A percentile compares a stretch with the other conserved stretches of the same genome.
Conservation (phyloP, 2,329 filamentous ascomycete species). For the Cercospora zeae-maydis region DNA sequence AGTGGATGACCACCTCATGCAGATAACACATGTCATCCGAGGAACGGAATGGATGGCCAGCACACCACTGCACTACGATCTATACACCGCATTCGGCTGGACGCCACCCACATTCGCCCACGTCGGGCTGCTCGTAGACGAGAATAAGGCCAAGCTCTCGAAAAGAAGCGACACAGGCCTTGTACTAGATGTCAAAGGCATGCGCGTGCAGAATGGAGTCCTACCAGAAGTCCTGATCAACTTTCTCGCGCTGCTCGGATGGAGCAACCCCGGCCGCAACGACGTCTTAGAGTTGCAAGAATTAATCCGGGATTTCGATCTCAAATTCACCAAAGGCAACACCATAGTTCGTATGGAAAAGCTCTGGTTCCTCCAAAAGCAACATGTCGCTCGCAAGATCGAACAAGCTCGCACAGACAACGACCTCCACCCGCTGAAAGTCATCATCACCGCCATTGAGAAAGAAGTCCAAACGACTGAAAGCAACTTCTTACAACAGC, state of each 20-base stretch:
- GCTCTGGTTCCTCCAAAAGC: conserved; percentile 72
- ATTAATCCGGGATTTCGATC: conserved; percentile 69
- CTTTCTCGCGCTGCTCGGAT: conserved; percentile 81
- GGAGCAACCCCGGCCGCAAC: conserved; percentile 66
- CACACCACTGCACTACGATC: conserved; percentile 70
- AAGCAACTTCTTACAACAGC: conserved; percentile 10
- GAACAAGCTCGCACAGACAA: conserved; percentile 42
- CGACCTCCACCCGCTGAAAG: conserved; percentile 34
- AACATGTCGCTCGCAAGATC: conserved; percentile 57
- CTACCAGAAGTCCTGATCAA: conserved; percentile 67
- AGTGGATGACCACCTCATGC: conserved; percentile 91
- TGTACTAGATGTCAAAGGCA: conserved; percentile 55
- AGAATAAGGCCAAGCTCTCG: conserved; percentile 56
- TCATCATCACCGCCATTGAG: conserved; percentile 35
- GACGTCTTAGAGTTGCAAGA: conserved; percentile 70
- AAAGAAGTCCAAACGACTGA: conserved; percentile 27
- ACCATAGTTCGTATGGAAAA: conserved; percentile 79
- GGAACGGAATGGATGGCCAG: conserved; percentile 97
- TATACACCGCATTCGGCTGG: conserved; percentile 51
- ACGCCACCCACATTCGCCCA: conserved; percentile 48
- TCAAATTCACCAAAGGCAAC: conserved; percentile 89
- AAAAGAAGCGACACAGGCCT: conserved; percentile 58
- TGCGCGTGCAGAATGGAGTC: conserved; percentile 55
- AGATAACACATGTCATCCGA: conserved; percentile 91
- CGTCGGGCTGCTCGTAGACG: conserved; percentile 48